Evolutionary conservation across 345 rosid genomes (phyloP).

Genomic region (Odontarrhena argentea): DNA sequence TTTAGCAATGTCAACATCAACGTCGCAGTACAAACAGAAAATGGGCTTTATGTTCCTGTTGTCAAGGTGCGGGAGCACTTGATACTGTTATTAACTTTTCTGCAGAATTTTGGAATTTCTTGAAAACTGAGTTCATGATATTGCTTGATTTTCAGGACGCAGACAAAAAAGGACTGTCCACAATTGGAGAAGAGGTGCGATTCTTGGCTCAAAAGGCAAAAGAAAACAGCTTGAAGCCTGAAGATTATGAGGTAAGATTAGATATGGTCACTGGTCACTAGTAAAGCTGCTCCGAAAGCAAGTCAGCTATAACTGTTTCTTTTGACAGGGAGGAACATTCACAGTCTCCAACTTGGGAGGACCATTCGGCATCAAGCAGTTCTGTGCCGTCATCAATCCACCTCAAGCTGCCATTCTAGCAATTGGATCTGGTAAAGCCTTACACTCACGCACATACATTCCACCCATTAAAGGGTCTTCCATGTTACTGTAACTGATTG

Average conservation of each 20-base stretch:
- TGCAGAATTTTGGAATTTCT: constrained; percentile 7
- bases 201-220: constrained; percentile 78
- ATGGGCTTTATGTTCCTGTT: constrained; percentile 88
- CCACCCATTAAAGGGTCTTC: constrained; percentile 10
- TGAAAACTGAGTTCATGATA: not conserved
- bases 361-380: constrained; percentile 93
- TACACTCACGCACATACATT: constrained; percentile 11
- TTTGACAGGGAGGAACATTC: constrained; percentile 90
- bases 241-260: constrained; percentile 75
- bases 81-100: not conserved
- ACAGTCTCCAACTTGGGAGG: constrained; percentile 97
- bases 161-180: constrained; percentile 84
- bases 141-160: constrained; percentile 62
- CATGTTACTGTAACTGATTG: not conserved
- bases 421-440: constrained; percentile 74
- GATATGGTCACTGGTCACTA: constrained; percentile 7
- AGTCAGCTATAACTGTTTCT: constrained; percentile 9
- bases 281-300: not conserved
- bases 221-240: constrained; percentile 84
- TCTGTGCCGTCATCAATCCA: constrained; percentile 93
- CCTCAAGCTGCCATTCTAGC: constrained; percentile 97
- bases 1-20: constrained; percentile 75
- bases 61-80: constrained; percentile 55
- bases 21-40: constrained; percentile 92
- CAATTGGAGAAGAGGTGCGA: constrained; percentile 75